Evolutionary conservation across 169 alveolate species (phyloP), one percentile per base, ranked within the genome.

Genomic region (Plasmodium cynomolgi): DNA sequence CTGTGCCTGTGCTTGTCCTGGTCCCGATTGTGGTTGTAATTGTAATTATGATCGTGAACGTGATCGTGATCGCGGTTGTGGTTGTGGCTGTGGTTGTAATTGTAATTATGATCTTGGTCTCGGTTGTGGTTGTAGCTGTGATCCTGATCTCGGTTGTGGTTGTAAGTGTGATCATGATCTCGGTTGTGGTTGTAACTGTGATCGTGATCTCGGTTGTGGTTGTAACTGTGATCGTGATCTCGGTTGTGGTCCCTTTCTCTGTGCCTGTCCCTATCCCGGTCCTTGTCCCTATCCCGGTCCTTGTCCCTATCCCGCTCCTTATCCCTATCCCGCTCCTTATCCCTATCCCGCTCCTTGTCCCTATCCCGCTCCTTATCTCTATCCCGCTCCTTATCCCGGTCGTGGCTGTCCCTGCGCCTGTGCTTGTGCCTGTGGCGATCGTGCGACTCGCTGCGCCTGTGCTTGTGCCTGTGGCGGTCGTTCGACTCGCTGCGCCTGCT

Each of bases 401-500:
- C 79, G 31, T n/a, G 58, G 58, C 84, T 84, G 71, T 84, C 93
- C 39, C 79, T 84, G 17, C 77, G 77, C 1, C 85, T 37, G 39
- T 84, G 84, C 29, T 84, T 84, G 29, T 84, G 93, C 77, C 29
- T 83, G 39, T 84, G 85, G 17, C 80, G 75, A 13, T 84, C 93
- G 39, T 73, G 58, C 2, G 93, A 84, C 17, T 72, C 84, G 37
- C 84, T 73, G 41, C 73, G 33, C 5, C 84, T 73, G 41, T 84
- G 84, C 29, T 84, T 84, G 29, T 84, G 93, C 77, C 29, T 83
- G 39, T 84, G 85, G 17, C 80, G 75, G 29, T 84, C 93, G 39
- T 73, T 39, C 2, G 93, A 84, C 17, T 72, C 84, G 37, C 84
- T 73, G 41, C 73, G 33, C 5, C 84, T 73, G 41, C 93, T 84